Conservation (phyloP, 2,329 filamentous ascomycete genomes). For the Exophiala bonariae region DNA sequence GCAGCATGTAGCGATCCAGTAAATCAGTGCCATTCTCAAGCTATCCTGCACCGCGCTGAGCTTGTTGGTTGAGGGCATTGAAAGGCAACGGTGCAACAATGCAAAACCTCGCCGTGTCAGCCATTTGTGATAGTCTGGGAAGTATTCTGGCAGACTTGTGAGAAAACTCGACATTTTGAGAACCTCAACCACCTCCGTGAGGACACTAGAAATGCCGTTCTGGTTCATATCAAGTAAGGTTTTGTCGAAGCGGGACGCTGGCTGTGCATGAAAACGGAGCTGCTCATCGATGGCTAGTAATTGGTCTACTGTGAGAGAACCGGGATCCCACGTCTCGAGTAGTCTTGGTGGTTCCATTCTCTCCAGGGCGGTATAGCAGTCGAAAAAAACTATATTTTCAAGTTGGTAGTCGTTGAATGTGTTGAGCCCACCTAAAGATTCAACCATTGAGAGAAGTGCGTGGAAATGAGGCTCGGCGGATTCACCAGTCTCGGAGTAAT, state of each 20-base stretch:
- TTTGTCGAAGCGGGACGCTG: slow-evolving; percentile 8
- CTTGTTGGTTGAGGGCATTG: slow-evolving; percentile 12
- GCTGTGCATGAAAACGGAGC: slow-evolving; percentile 3
- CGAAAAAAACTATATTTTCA: slow-evolving; percentile 17
- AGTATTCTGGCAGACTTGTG: slow-evolving; percentile 5
- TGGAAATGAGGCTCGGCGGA: slow-evolving; percentile 23
- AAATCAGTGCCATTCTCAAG: slow-evolving; percentile 12
- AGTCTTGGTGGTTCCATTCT: slow-evolving; percentile 12
- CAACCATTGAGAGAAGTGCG: slow-evolving; percentile 22
- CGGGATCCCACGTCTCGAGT: slow-evolving; percentile 17
- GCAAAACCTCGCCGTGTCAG: slow-evolving; percentile 14
- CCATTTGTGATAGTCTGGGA: slow-evolving; percentile 18
- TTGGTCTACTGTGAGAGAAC: slow-evolving; percentile 8
- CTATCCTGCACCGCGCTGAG: slow-evolving; percentile 9
- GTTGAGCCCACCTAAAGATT: slow-evolving; percentile 18
- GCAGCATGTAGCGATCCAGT: slow-evolving; percentile 8
- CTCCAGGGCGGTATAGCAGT: slow-evolving; percentile 14
- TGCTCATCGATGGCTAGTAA: slow-evolving; percentile 4
- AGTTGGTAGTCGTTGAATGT: slow-evolving; percentile 23
- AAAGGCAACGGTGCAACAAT: slow-evolving; percentile 20
- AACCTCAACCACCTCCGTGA: slow-evolving; percentile 16
- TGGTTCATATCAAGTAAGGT: slow-evolving; percentile 3
- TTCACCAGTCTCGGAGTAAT: slow-evolving; percentile 12
- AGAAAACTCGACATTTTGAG: slow-evolving; percentile 14
- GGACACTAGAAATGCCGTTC: slow-evolving; percentile 2